phyloP scores from a whole-genome alignment of 1,284 basidiomycete species.

The Coriolopsis trogii region DNA sequence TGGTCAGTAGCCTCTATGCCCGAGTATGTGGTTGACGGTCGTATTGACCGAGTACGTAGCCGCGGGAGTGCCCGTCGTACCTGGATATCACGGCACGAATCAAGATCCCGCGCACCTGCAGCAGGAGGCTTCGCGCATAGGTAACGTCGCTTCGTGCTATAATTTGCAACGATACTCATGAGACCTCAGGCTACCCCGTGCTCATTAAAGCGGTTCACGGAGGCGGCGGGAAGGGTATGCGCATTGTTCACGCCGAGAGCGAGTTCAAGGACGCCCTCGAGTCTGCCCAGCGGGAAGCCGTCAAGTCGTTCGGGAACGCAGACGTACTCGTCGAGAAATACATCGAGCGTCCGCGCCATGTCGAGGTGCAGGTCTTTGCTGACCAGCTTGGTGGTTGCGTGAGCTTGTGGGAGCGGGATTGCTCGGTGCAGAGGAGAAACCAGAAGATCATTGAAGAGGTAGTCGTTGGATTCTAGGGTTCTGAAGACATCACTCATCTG shows the following conservation, averaged over 20 bases:
- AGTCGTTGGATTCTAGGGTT: no score
- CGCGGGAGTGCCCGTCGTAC: slow-evolving; percentile 92
- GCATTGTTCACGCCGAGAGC: slow-evolving; percentile 68
- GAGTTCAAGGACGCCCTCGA: slow-evolving; percentile 81
- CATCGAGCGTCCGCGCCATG: slow-evolving; percentile 81
- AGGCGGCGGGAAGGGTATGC: slow-evolving; percentile 97
- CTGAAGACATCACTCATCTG: no score
- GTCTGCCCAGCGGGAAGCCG: slow-evolving; percentile 86
- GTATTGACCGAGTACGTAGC: slow-evolving; percentile 39
- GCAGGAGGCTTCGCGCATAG: slow-evolving; percentile 74
- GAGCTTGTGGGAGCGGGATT: slow-evolving; percentile 92
- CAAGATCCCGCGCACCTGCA: slow-evolving; percentile 72
- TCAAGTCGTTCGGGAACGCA: slow-evolving; percentile 86
- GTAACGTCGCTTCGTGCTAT: slow-evolving; percentile 36
- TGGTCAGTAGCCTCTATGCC: slow-evolving; percentile 46
- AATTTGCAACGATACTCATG: neutral
- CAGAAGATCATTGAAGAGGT: slow-evolving; percentile 96
- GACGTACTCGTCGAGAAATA: slow-evolving; percentile 88
- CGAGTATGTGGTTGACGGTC: neutral
- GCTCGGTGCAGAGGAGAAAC: slow-evolving; percentile 91
- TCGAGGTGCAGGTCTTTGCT: slow-evolving; percentile 91
- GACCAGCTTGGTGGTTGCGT: slow-evolving; percentile 79
- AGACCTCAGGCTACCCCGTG: slow-evolving; percentile 76
- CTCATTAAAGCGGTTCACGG: slow-evolving; percentile 96
- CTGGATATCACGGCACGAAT: slow-evolving; percentile 83